Evolutionary conservation across 139 green algal genomes (phyloP).

Genomic region (Micractinium sp.): DNA sequence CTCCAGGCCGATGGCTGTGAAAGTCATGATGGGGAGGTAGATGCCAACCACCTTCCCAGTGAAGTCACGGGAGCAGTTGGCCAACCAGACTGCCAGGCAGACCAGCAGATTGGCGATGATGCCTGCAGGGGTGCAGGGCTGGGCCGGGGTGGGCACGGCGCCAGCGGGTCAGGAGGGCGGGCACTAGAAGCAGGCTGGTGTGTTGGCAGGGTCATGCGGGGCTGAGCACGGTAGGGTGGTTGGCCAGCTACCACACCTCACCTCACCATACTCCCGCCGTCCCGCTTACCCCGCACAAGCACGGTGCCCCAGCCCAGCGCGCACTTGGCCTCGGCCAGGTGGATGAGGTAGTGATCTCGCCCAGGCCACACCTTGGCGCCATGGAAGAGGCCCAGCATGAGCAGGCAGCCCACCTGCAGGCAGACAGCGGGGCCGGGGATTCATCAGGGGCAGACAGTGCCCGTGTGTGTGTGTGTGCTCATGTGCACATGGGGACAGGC

Average conservation of each 20-base stretch:
- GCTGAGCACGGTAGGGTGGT: background rate
- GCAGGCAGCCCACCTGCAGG: conserved; percentile 7
- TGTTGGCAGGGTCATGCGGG: too few relatives aligned
- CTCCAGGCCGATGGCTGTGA: conserved; percentile 13
- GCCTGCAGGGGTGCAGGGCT: background rate
- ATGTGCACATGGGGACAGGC: background rate
- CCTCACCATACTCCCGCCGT: background rate
- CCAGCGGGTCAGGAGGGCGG: background rate
- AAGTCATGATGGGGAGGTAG: conserved; percentile 7
- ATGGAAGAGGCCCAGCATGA: conserved; percentile 11
- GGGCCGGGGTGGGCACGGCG: background rate
- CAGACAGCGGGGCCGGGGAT: background rate
- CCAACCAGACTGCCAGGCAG: conserved; percentile 29
- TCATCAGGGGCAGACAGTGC: background rate
- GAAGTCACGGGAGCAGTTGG: background rate
- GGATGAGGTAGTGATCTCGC: background rate
- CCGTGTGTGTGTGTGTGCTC: too few relatives aligned
- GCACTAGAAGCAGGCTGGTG: background rate
- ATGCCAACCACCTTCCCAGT: conserved; percentile 4
- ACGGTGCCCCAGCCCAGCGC: background rate
- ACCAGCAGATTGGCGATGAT: conserved; percentile 23
- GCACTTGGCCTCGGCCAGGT: background rate
- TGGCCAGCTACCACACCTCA: background rate
- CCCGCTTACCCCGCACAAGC: conserved; percentile 12
- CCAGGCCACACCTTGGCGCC: background rate